phyloP scores from a whole-genome alignment of 2,329 filamentous ascomycete species.

The Apiospora arundinis region DNA sequence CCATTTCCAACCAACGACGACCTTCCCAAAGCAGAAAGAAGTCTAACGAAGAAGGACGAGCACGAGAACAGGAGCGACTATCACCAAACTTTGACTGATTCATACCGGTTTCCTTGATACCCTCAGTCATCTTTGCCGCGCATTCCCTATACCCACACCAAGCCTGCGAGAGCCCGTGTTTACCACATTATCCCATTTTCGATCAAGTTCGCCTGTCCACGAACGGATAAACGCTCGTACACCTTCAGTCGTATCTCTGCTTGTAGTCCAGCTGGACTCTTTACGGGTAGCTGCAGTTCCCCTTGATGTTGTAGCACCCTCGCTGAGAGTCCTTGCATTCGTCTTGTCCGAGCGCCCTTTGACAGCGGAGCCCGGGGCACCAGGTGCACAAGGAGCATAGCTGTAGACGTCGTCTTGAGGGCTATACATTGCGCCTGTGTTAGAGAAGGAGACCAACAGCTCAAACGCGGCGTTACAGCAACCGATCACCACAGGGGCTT shows the following conservation, averaged over 20 bases:
- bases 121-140: not conserved
- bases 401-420: conserved; percentile 26
- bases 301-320: conserved; percentile 20
- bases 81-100: not conserved
- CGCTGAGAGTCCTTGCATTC: conserved; percentile 3
- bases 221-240: not conserved
- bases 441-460: not conserved
- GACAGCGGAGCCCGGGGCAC: conserved; percentile 18
- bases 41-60: not conserved
- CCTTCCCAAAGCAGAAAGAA: not conserved
- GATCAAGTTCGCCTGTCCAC: not conserved
- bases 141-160: not conserved
- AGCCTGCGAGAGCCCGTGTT: conserved; percentile 11
- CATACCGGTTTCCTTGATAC: conserved; percentile 12
- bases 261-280: conserved; percentile 6
- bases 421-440: conserved; percentile 16
- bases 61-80: not conserved
- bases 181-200: not conserved
- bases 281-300: conserved; percentile 17
- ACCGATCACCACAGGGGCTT: conserved; percentile 2
- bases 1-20: conserved; percentile 10
- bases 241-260: not conserved
- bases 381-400: conserved; percentile 16
- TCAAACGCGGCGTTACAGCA: conserved; percentile 6
- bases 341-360: conserved; percentile 19